Percentiles rank a stretch among this genome's conserved stretches.
Conservation (phyloP, 257 asterid species). For the Capsicum chinense region DNA sequence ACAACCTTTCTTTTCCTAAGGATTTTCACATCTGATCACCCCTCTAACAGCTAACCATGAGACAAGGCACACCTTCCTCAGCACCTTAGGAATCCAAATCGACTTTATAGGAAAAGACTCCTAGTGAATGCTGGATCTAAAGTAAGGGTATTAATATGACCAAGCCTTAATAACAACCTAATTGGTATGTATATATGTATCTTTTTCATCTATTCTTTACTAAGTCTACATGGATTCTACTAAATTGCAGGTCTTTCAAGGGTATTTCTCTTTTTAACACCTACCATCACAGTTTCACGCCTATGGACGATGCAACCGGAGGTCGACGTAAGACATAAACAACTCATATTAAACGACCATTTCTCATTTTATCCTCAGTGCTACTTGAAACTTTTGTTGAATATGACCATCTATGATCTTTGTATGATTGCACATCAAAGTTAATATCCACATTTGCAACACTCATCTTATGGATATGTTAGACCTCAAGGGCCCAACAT, state of each 20-base stretch:
- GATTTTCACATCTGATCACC: not conserved
- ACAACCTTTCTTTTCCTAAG: not conserved
- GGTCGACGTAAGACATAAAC: not conserved
- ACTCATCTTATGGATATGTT: not conserved
- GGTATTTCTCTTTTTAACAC: not conserved
- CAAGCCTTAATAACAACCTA: not conserved
- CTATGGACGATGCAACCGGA: not conserved
- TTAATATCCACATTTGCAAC: not conserved
- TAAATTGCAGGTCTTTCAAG: not conserved
- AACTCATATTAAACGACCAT: not conserved
- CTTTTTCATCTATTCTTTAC: slow-evolving; percentile 13
- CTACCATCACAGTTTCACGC: not conserved
- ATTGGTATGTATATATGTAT: not conserved
- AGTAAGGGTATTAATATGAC: not conserved
- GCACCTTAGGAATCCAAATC: not conserved
- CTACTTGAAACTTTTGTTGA: slow-evolving; percentile 12
- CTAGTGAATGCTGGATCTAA: not conserved
- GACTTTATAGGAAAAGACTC: not conserved
- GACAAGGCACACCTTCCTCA: not conserved
- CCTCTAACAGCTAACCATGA: not conserved
- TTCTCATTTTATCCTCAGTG: not conserved
- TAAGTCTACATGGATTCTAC: not conserved
- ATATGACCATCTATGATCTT: not conserved
- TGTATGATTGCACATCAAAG: slow-evolving; percentile 11
- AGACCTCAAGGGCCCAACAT: not conserved